A percentile compares a stretch with the other conserved stretches of the same genome.
phyloP scores from a whole-genome alignment of 2,329 filamentous ascomycete species.

The Xylaria sp. region DNA sequence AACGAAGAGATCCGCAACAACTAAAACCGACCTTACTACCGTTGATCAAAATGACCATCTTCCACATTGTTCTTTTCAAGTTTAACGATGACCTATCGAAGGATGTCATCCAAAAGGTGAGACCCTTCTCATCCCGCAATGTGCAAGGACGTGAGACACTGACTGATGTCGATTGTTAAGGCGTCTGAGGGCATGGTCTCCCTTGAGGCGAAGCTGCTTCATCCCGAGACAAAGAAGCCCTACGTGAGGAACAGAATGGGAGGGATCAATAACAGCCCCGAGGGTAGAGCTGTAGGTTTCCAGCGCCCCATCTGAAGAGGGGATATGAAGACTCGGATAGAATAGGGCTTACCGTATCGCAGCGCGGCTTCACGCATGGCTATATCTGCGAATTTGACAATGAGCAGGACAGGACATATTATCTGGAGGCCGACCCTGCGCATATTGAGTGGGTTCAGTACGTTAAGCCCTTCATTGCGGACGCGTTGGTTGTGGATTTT shows the following conservation, averaged over 20 bases:
- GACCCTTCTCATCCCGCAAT: neutral
- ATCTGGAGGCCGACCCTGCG: conserved; percentile 24
- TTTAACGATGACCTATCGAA: conserved; percentile 26
- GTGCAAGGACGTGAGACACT: neutral
- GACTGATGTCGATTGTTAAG: neutral
- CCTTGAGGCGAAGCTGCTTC: conserved; percentile 23
- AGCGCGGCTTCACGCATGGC: conserved; percentile 26
- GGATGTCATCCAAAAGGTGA: conserved; percentile 16
- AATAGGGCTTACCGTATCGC: neutral
- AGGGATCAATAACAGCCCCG: conserved; percentile 25
- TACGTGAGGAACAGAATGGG: conserved; percentile 26
- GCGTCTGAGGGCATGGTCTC: conserved; percentile 23
- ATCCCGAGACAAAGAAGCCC: conserved; percentile 22
- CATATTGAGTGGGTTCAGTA: conserved; percentile 28
- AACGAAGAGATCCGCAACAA: neutral
- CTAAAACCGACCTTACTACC: neutral
- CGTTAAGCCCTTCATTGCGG: conserved; percentile 27
- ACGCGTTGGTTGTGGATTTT: conserved; percentile 27
- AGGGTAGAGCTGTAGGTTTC: conserved; percentile 23
- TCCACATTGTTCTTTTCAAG: conserved; percentile 27
- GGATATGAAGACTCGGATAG: neutral
- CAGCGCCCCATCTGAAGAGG: neutral
- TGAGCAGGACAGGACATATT: conserved; percentile 24
- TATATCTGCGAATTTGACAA: conserved; percentile 28
- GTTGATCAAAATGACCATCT: conserved; percentile 21